Base-by-base conservation (phyloP, 1,284 basidiomycete genomes). In the Papiliotrema nemorosa region DNA sequence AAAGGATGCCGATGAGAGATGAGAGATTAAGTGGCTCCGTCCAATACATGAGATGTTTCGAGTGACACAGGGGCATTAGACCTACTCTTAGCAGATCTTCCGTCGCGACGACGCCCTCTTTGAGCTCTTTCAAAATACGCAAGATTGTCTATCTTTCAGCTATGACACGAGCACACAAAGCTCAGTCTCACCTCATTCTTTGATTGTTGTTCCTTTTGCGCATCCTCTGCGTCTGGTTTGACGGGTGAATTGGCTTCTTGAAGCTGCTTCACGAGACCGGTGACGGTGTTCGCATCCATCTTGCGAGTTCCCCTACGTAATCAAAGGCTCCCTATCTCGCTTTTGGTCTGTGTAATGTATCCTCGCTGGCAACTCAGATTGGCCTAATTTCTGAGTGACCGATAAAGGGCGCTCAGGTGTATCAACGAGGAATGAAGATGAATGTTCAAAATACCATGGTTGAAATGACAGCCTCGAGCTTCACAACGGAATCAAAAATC, bases 41-140 rank as follows among this genome's bases (percentile, higher is more conserved):
- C 6, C 18, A 4, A n/a, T 9, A n/a, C 6, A 20, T 12, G 3
- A 18, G 14, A 25, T 4, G 21, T 34, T 21, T 5, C 21, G 44
- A 49, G 36, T 35, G 34, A 42, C 34, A 40, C 50, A 48, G 58
- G 57, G 62, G 66, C 64, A 68, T 53, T 42, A 81, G n/a, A n/a
- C 88, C 67, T 70, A 93, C 92, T 78, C 92, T 82, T 47, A 97
- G 80, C 14, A 94, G 75, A 33, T 86, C 80, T 78, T 97, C 93
- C 55, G 86, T 91, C 39, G 93, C 87, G 64, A 82, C 79, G 49
- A 86, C 85, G 39, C 88, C 82, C 52, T 81, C 80, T 78, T 90
- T 92, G 54, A 97, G 78, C 54, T 81, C 79, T 58, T 79, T 80
- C 53, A 97, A 76, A 44, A 93, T 79, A 29, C 77, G 75, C 14